Conservation (phyloP, 179 eudicot species). For the Spergularia azorica region DNA sequence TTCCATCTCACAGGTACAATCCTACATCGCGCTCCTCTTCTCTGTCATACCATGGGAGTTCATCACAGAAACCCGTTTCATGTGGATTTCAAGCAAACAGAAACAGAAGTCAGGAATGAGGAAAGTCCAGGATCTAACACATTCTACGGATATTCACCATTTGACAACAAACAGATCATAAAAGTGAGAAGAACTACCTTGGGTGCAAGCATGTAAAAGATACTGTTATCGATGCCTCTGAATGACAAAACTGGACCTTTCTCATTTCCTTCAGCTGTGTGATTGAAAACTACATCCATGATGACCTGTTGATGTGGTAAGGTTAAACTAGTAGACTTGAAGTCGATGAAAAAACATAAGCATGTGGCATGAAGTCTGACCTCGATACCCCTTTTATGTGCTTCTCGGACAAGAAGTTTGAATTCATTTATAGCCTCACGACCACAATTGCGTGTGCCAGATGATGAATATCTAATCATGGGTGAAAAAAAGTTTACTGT, state of each 20-base stretch:
- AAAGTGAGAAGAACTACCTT: conserved; percentile 49
- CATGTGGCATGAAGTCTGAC: conserved; percentile 41
- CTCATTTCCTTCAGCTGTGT: conserved; percentile 99
- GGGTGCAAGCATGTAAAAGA: conserved; percentile 94
- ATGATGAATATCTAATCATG: conserved; percentile 86
- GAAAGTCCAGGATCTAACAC: conserved; percentile 1
- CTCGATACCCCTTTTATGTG: conserved; percentile 97
- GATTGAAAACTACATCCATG: conserved; percentile 99
- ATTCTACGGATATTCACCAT: neutral
- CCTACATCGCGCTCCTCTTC: too few relatives aligned
- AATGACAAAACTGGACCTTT: conserved; percentile 87
- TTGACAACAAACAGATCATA: neutral
- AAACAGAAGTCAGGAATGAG: neutral
- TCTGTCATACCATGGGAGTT: too few relatives aligned
- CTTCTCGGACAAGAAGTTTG: conserved; percentile 89
- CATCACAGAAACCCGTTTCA: too few relatives aligned
- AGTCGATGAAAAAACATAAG: conserved; percentile 12
- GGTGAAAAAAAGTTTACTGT: conserved; percentile 89
- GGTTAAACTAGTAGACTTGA: conserved; percentile 21
- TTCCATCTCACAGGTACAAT: too few relatives aligned
- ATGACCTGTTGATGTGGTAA: conserved; percentile 58
- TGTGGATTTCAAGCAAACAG: neutral
- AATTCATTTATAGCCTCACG: conserved; percentile 84
- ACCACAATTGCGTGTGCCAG: conserved; percentile 72
- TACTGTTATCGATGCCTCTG: conserved; percentile 93